Evolutionary conservation across 2,329 filamentous ascomycete species (phyloP), one percentile per base, ranked within the genome.

Genomic region (Neofusicoccum laricinum): DNA sequence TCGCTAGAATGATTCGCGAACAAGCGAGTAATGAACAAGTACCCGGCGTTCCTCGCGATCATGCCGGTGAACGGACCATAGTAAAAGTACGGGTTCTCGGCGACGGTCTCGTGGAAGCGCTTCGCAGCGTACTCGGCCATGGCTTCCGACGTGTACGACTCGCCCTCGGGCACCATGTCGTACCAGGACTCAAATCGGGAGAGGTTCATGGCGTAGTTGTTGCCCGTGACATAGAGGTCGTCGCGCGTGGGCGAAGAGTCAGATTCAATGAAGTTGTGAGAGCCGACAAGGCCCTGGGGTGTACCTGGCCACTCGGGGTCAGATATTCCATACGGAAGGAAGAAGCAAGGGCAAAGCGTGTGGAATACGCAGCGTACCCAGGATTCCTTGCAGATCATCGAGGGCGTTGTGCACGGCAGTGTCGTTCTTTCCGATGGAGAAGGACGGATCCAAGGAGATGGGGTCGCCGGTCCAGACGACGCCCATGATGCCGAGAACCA

Each of bases 181-280:
- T 84, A 82, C 66, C 82, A 73, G 12, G 80, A 76, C 71, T 80
- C 76, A 67, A 85, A 86, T 50, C 82, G 79, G 11, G 76, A 75
- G 73, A 86, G 77, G 69, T 85, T 82, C 72, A 86, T 76, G 17
- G 78, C 79, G 58, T 80, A 80, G 63, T 79, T 79, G 66, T 86
- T 80, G 4, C 81, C 81, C 1, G 78, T 81, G 12, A 77, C 69
- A 69, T 85, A 86, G 0, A 87, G 71, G 65, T 86, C 84, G 38
- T 80, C 78, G 2, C 84, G 79, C 0, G 83, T 84, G 53, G 79
- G 78, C 50, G 82, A 85, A 0, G 76, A 80, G 70, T 86, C 84
- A 0, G 79, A 74, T 73, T 86, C 84, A 68, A 85, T 82, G 61
- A 82, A 80, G 70, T 85, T 85, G 70, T 86, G 85, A 2, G 80